Evolutionary conservation across 1,139 yeast genomes (phyloP).

Genomic region (Saccharomycopsis hybrid): DNA sequence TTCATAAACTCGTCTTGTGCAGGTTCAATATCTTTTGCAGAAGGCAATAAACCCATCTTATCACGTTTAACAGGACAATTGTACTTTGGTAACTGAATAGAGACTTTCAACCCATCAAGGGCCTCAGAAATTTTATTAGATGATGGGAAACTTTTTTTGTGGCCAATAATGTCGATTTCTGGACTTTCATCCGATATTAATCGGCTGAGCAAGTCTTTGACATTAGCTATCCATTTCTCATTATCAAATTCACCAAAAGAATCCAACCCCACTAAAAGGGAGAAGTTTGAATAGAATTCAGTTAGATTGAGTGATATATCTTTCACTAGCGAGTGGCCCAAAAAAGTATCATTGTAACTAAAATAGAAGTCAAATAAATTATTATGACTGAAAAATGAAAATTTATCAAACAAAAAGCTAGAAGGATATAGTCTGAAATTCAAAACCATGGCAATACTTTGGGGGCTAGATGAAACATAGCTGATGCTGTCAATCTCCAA

Average conservation of each 20-base stretch:
- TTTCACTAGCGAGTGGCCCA: conserved; percentile 10
- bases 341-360: conserved; percentile 7
- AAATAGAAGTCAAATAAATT: conserved; percentile 8
- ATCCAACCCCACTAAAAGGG: conserved; percentile 12
- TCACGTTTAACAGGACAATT: conserved; percentile 9
- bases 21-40: not conserved
- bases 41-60: not conserved
- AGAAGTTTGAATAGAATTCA: conserved; percentile 6
- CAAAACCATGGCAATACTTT: conserved; percentile 6
- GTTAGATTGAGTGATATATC: conserved; percentile 12
- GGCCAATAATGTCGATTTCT: conserved; percentile 1
- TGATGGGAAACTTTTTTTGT: conserved; percentile 4
- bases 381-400: conserved; percentile 1
- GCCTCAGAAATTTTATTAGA: conserved; percentile 8
- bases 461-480: conserved; percentile 10
- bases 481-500: conserved; percentile 9
- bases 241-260: too few species aligned
- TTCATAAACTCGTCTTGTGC: too few species aligned
- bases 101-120: conserved; percentile 5
- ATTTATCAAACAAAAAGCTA: not conserved
- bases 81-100: conserved; percentile 12
- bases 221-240: not conserved
- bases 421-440: conserved; percentile 10
- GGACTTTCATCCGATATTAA: conserved; percentile 16
- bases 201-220: conserved; percentile 9